These are phyloP conservation scores for Stentor roeselii DNA, from an alignment of 73 alveolate genomes.

Conservation along the genomic window DNA sequence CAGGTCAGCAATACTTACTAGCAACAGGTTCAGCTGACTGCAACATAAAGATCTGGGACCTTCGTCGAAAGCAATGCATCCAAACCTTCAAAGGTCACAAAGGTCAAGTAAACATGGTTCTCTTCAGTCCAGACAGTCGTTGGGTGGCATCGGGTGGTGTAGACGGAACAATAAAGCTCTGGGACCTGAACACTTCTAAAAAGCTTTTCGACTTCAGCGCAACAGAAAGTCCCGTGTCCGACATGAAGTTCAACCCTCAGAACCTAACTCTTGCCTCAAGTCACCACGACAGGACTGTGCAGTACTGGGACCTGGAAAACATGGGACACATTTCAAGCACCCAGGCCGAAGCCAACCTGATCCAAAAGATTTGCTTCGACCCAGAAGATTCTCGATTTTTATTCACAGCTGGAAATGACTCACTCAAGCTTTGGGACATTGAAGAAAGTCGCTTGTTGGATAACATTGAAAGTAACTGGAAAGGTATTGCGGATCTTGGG, in stretches of 20 bases:
- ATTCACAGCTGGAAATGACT: slow-evolving; percentile 29
- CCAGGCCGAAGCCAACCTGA: slow-evolving; percentile 36
- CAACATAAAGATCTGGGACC: slow-evolving; percentile 65
- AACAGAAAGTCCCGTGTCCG: slow-evolving; percentile 37
- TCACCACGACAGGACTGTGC: slow-evolving; percentile 50
- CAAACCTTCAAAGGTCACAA: slow-evolving; percentile 54
- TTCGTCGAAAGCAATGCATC: slow-evolving; percentile 45
- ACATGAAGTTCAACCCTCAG: slow-evolving; percentile 59
- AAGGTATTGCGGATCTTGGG: background rate
- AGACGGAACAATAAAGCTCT: slow-evolving; percentile 60
- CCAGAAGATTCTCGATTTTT: slow-evolving; percentile 14
- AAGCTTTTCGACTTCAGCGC: slow-evolving; percentile 28
- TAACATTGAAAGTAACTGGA: background rate
- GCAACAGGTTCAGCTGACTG: slow-evolving; percentile 62
- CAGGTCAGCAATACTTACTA: slow-evolving; percentile 32
- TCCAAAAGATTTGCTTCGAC: slow-evolving; percentile 9
- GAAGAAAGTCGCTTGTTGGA: background rate
- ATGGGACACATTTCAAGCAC: slow-evolving; percentile 33
- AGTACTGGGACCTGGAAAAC: slow-evolving; percentile 60
- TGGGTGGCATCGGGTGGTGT: slow-evolving; percentile 66
- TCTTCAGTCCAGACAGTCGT: slow-evolving; percentile 60
- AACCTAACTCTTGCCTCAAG: slow-evolving; percentile 56
- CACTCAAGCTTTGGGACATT: slow-evolving; percentile 5
- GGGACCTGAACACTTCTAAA: slow-evolving; percentile 57
- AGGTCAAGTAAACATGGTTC: slow-evolving; percentile 40